Evolutionary conservation across 2,329 filamentous ascomycete species (phyloP).

Genomic region (Penicillium janthinellum): DNA sequence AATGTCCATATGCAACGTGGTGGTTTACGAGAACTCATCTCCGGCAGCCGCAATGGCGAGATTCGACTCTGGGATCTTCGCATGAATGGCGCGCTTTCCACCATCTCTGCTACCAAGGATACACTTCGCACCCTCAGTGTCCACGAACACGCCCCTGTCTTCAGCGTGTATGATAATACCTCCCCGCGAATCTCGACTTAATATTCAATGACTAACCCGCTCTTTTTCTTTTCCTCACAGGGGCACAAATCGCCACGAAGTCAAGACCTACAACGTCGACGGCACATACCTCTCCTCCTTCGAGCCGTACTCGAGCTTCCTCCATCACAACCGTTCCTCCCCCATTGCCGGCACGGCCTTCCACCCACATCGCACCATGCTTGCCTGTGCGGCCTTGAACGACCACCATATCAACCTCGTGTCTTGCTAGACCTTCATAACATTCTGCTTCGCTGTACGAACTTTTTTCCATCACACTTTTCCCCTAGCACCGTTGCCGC

Average conservation of each 20-base stretch:
- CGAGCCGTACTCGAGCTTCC: constrained; percentile 87
- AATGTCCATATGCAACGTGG: constrained; percentile 96
- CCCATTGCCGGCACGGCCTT: constrained; percentile 90
- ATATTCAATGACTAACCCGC: constrained; percentile 14
- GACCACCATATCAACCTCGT: constrained; percentile 92
- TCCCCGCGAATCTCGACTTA: background rate
- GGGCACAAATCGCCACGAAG: constrained; percentile 81
- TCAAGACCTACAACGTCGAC: constrained; percentile 91
- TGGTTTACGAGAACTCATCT: constrained; percentile 86
- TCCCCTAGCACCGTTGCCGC: background rate
- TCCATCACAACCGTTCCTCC: constrained; percentile 75
- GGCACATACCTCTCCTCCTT: constrained; percentile 77
- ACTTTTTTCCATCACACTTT: background rate
- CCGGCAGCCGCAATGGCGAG: constrained; percentile 87
- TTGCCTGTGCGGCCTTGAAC: constrained; percentile 82
- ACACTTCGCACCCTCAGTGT: constrained; percentile 83
- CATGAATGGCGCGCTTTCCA: constrained; percentile 74
- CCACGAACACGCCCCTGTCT: constrained; percentile 95
- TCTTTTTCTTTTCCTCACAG: constrained; percentile 48
- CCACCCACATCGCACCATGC: constrained; percentile 89
- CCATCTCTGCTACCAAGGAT: constrained; percentile 73
- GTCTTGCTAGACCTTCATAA: constrained; percentile 54
- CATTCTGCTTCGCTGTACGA: constrained; percentile 1
- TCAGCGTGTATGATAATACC: constrained; percentile 74
- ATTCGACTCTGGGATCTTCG: constrained; percentile 96